These are phyloP conservation scores for Ophiosphaerella korrae DNA, from an alignment of 2,329 filamentous ascomycete species.

Conservation along the genomic window DNA sequence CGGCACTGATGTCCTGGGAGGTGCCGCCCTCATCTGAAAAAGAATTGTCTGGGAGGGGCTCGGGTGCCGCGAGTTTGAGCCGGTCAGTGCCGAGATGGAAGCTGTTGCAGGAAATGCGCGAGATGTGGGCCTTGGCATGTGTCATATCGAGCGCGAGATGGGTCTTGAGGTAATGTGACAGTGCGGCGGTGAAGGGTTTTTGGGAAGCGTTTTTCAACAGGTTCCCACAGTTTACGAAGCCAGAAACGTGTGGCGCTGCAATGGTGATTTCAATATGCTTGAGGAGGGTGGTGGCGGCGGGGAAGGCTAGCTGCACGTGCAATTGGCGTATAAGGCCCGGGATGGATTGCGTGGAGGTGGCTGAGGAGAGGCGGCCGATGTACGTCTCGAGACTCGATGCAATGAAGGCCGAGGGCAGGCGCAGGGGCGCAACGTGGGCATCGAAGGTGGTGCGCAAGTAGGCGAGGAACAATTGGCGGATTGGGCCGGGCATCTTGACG, in stretches of 20 bases:
- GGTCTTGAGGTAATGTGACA: conserved; percentile 45
- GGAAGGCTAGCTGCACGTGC: conserved; percentile 45
- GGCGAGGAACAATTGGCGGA: conserved; percentile 55
- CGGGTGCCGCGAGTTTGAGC: conserved; percentile 46
- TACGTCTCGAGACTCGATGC: conserved; percentile 57
- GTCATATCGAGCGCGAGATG: conserved; percentile 51
- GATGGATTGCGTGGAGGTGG: conserved; percentile 35
- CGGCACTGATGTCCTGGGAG: conserved; percentile 33
- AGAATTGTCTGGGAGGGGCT: conserved; percentile 29
- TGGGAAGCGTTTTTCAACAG: conserved; percentile 10
- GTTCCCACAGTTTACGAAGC: conserved; percentile 40
- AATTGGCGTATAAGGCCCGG: conserved; percentile 39
- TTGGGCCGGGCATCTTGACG: conserved; percentile 56
- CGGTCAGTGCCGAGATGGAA: conserved; percentile 49
- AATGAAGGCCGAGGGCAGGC: conserved; percentile 53
- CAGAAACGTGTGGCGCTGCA: conserved; percentile 46
- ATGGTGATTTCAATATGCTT: conserved; percentile 53
- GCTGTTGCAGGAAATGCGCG: conserved; percentile 49
- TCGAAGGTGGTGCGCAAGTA: conserved; percentile 59
- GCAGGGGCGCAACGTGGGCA: conserved; percentile 52
- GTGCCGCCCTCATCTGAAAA: conserved; percentile 27
- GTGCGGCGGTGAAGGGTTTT: conserved; percentile 48
- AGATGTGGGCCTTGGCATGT: conserved; percentile 48
- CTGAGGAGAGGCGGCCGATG: conserved; percentile 62
- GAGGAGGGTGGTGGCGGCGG: conserved; percentile 35